These are phyloP conservation scores for Cryphonectria nitschkei DNA, from an alignment of 2,329 filamentous ascomycete species.

Conservation along the genomic window DNA sequence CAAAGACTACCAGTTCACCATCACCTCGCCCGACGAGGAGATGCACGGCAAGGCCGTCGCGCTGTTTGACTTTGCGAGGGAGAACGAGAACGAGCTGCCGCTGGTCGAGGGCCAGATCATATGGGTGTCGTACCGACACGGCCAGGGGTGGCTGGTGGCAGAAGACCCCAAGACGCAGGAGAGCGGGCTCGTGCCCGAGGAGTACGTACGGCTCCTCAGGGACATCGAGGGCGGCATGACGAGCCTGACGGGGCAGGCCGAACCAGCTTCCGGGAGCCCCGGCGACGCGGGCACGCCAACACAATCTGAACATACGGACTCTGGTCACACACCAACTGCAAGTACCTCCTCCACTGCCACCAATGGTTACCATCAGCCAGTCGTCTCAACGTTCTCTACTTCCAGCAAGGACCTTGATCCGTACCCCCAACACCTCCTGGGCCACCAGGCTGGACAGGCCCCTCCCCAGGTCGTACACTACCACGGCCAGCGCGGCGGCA, in stretches of 20 bases:
- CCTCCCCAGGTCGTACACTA: conserved; percentile 70
- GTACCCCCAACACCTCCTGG: conserved; percentile 67
- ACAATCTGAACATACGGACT: conserved; percentile 58
- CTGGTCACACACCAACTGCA: conserved; percentile 51
- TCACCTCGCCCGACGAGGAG: conserved; percentile 93
- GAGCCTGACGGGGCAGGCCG: conserved; percentile 66
- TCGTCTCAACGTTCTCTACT: conserved; percentile 71
- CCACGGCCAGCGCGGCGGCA: conserved; percentile 68
- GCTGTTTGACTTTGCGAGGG: conserved; percentile 89
- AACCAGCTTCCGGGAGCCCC: conserved; percentile 55
- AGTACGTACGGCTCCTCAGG: conserved; percentile 88
- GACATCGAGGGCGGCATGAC: conserved; percentile 92
- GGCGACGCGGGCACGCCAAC: conserved; percentile 64
- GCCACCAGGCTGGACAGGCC: conserved; percentile 63
- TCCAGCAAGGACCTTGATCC: conserved; percentile 71
- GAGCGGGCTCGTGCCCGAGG: conserved; percentile 92
- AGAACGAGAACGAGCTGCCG: conserved; percentile 95
- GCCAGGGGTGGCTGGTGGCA: conserved; percentile 95
- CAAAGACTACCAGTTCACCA: conserved; percentile 91
- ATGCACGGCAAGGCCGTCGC: conserved; percentile 97
- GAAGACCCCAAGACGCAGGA: conserved; percentile 94
- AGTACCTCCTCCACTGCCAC: conserved; percentile 49
- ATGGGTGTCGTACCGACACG: conserved; percentile 92
- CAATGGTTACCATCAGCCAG: conserved; percentile 70
- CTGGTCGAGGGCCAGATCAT: conserved; percentile 95